phyloP scores from a whole-genome alignment of 805 yeast species.

The Cyberlindnera bimundalis region DNA sequence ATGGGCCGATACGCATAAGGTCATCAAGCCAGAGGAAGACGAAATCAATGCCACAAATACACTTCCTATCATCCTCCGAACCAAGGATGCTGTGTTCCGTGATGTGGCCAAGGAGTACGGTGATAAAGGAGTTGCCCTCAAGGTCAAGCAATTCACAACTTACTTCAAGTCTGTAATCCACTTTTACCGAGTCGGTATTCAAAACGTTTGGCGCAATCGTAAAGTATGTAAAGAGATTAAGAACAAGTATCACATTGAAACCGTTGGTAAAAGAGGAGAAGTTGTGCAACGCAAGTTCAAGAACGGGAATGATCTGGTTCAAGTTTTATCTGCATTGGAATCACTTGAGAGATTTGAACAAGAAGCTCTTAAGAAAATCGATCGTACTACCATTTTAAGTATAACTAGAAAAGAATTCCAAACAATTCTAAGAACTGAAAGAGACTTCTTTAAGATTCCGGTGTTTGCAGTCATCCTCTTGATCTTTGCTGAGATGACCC shows the following conservation, averaged over 20 bases:
- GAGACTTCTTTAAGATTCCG: slow-evolving; percentile 48
- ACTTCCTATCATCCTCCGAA: slow-evolving; percentile 30
- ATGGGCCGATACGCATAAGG: slow-evolving; percentile 10
- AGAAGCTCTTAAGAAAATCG: slow-evolving; percentile 28
- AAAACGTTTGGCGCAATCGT: slow-evolving; percentile 49
- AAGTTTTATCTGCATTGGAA: slow-evolving; percentile 36
- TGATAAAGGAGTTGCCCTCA: slow-evolving; percentile 25
- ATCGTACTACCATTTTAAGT: slow-evolving; percentile 29
- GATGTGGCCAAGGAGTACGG: slow-evolving; percentile 27
- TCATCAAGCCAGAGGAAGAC: slow-evolving; percentile 9
- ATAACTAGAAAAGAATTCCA: slow-evolving; percentile 46
- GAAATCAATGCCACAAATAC: slow-evolving; percentile 30
- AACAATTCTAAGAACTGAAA: slow-evolving; percentile 41
- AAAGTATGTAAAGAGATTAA: slow-evolving; percentile 28
- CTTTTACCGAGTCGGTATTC: slow-evolving; percentile 58
- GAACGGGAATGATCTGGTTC: slow-evolving; percentile 34
- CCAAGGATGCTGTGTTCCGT: slow-evolving; percentile 27
- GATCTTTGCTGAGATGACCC: slow-evolving; percentile 53
- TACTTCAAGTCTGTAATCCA: slow-evolving; percentile 43
- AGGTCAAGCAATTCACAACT: slow-evolving; percentile 37
- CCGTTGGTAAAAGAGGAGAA: slow-evolving; percentile 17
- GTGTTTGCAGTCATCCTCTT: slow-evolving; percentile 44
- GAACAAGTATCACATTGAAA: slow-evolving; percentile 28
- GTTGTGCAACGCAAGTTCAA: slow-evolving; percentile 29
- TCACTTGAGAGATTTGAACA: slow-evolving; percentile 34